Evolutionary conservation across 345 rosid species (phyloP), one percentile per base, ranked within the genome.

Genomic region (Carallia brachiata): DNA sequence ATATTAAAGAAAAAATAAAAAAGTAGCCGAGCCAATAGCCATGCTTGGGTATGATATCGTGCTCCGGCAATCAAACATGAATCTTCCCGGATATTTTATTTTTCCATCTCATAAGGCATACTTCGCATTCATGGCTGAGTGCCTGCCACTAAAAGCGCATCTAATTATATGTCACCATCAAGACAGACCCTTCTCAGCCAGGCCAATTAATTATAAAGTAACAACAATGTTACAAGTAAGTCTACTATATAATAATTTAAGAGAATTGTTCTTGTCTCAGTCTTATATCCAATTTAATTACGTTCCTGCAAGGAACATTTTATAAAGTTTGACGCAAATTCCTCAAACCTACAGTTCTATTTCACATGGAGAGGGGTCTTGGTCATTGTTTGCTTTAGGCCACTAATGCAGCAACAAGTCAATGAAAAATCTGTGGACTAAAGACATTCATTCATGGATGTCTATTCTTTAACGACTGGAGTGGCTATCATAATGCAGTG

Each of bases 141-240:
- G 83, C 74, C 81, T 70, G 73, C 84, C 87, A 76, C 72, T 81
- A 71, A 77, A 73, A 67, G 23, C 62, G 67, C 73, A 72, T 62
- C 67, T 65, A 59, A 70, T 62, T 68, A 64, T 65, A 63, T 73
- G 63, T 71, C 73, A 61, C 67, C 28, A 63, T 69, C 75, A 70
- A 70, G 54, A 27, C 65, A 37, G 72, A 70, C 59, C 50, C 54
- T 18, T 61, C 44, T 54, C 50, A 71, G 73, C 66, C 61, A 47
- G 12, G 34, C 71, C 67, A 62, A 66, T 65, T 50, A 55, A 28
- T 3, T 44, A 12, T 15, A 54, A 18, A 17, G 5, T 52, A 61
- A n/a, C n/a, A 53, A 23, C 17, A 59, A 37, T 18, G 16, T 63
- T 58, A 23, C 58, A 23, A 62, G 7, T 23, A 23, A 62, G 10